Percentiles rank a stretch among this genome's conserved stretches.
Conservation (phyloP, 1,284 basidiomycete species). For the Cryptococcus maquisensis region DNA sequence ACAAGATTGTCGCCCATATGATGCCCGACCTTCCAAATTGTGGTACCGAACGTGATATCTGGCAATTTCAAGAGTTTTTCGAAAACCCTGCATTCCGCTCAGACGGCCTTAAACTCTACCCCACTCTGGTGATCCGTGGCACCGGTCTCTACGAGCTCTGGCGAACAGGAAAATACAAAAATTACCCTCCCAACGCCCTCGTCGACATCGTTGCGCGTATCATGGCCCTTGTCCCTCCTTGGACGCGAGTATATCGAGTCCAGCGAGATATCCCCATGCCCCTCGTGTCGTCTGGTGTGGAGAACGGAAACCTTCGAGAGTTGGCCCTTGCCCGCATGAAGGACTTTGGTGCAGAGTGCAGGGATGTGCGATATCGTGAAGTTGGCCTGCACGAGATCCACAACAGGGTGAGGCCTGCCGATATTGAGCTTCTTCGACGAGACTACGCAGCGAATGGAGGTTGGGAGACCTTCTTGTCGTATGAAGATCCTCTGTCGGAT, state of each 20-base stretch:
- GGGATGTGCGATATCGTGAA: conserved; percentile 96
- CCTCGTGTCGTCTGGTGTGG: conserved; percentile 91
- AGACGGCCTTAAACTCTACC: conserved; percentile 97
- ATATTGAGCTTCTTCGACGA: conserved; percentile 91
- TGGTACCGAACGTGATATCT: conserved; percentile 92
- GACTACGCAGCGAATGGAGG: conserved; percentile 97
- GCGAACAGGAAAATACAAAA: conserved; percentile 95
- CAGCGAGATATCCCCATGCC: conserved; percentile 97
- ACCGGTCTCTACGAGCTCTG: conserved; percentile 96
- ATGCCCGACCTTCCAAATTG: conserved; percentile 98
- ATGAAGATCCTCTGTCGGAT: conserved; percentile 95
- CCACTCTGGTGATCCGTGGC: conserved; percentile 94
- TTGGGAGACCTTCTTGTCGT: conserved; percentile 99
- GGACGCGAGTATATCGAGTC: conserved; percentile 98
- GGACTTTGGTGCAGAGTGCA: conserved; percentile 96
- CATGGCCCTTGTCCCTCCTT: conserved; percentile 93
- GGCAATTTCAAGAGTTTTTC: conserved; percentile 98
- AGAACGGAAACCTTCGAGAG: conserved; percentile 97
- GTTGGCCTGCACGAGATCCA: conserved; percentile 99
- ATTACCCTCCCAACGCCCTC: conserved; percentile 96
- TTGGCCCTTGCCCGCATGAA: conserved; percentile 96
- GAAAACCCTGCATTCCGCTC: conserved; percentile 97
- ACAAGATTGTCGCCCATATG: conserved; percentile 99
- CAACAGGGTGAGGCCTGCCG: conserved; percentile 91
- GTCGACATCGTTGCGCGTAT: conserved; percentile 97